A percentile compares a stretch with the other conserved stretches of the same genome.
Evolutionary conservation across 306 rosid genomes (phyloP).

Genomic region (Geum urbanum): DNA sequence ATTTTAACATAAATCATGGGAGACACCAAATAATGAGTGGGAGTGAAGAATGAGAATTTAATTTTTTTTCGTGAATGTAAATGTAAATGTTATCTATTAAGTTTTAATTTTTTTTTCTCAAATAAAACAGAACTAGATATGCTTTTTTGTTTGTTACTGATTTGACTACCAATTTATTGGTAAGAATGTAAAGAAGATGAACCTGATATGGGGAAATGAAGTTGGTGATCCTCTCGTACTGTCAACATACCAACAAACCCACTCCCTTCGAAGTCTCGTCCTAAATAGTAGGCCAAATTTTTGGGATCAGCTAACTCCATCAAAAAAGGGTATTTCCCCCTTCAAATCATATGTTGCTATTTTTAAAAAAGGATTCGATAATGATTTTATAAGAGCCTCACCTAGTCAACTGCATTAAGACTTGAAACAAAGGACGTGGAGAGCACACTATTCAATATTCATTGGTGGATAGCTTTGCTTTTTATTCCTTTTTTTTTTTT

Average conservation of each 20-base stretch:
- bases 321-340: slow-evolving; percentile 34
- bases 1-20: fast-evolving
- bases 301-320: slow-evolving; percentile 32
- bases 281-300: slow-evolving; percentile 23
- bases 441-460: slow-evolving; percentile 29
- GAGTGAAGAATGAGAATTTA: not conserved
- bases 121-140: not conserved
- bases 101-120: not conserved
- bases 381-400: not conserved
- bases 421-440: slow-evolving; percentile 28
- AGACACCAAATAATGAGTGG: too few species aligned
- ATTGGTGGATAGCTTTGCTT: not conserved
- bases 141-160: not conserved
- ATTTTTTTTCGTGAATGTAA: not conserved
- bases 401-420: not conserved
- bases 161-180: not conserved
- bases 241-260: slow-evolving; percentile 38
- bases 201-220: slow-evolving; percentile 36
- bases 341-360: slow-evolving; percentile 9
- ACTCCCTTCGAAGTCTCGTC: slow-evolving; percentile 21
- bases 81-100: fast-evolving
- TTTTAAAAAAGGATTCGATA: not conserved
- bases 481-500: not conserved
- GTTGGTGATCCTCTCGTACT: slow-evolving; percentile 50
- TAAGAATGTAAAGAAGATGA: slow-evolving; percentile 51